A percentile compares a stretch with the other conserved stretches of the same genome.
These are phyloP conservation scores for Cryphonectria carpinicola DNA, from an alignment of 2,329 filamentous ascomycete genomes.

Conservation along the genomic window DNA sequence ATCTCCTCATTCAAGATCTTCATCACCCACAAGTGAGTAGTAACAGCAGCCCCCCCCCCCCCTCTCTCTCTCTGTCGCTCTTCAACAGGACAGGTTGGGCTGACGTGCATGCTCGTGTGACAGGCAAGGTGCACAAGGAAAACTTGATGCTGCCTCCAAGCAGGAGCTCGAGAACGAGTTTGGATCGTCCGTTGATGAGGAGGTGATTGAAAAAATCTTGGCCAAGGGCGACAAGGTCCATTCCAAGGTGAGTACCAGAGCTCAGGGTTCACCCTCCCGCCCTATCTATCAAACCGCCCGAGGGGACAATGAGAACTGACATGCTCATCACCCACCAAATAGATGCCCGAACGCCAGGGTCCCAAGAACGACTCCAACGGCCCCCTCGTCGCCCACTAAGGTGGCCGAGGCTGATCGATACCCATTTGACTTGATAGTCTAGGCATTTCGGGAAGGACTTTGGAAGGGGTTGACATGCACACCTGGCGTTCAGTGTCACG, in stretches of 20 bases:
- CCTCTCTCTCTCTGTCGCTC: neutral
- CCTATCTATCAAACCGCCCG: neutral
- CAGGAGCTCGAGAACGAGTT: conserved; percentile 82
- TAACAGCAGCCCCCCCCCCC: neutral
- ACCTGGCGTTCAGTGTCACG: conserved; percentile 18
- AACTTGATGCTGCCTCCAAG: conserved; percentile 76
- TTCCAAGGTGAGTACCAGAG: conserved; percentile 48
- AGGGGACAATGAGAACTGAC: conserved; percentile 22
- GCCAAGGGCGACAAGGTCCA: conserved; percentile 73
- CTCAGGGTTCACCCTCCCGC: neutral
- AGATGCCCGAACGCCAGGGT: conserved; percentile 59
- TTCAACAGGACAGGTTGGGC: neutral
- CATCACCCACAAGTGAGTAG: conserved; percentile 80
- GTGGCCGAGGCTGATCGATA: conserved; percentile 22
- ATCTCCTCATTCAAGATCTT: conserved; percentile 90
- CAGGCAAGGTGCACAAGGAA: conserved; percentile 86
- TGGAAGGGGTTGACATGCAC: conserved; percentile 4
- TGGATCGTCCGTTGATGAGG: conserved; percentile 77
- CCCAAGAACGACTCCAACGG: conserved; percentile 56
- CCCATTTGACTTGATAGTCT: conserved; percentile 23
- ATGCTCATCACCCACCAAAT: conserved; percentile 8
- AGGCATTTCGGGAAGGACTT: conserved; percentile 11
- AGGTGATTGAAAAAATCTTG: conserved; percentile 80
- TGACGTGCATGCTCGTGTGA: conserved; percentile 17
- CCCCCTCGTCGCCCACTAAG: conserved; percentile 48